Percentiles rank a stretch among this genome's conserved stretches.
Conservation (phyloP, 1,284 basidiomycete genomes). For the Melanopsichium pennsylvanicum region DNA sequence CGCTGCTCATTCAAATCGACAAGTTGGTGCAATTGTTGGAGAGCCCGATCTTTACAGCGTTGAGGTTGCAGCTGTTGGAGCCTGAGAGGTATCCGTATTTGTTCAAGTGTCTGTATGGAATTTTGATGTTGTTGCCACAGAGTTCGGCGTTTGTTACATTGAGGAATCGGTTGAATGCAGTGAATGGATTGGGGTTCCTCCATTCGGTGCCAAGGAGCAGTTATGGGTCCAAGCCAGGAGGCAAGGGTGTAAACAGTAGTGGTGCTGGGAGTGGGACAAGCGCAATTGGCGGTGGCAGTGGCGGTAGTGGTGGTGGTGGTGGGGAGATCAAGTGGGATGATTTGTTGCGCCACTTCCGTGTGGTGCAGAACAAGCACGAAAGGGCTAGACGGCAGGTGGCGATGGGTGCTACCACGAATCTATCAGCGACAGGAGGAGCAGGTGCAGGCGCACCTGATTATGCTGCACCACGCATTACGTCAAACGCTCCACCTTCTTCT, state of each 20-base stretch:
- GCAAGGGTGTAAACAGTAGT: conserved; percentile 5
- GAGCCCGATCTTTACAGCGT: conserved; percentile 95
- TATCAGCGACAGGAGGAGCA: too few species aligned
- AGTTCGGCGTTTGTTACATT: conserved; percentile 95
- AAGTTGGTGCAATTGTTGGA: conserved; percentile 98
- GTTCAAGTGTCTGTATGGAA: conserved; percentile 96
- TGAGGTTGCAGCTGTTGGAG: conserved; percentile 95
- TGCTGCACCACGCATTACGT: conserved; percentile 16
- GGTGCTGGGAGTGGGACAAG: conserved; percentile 30
- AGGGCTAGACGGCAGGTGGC: conserved; percentile 37
- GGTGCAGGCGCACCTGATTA: too few species aligned
- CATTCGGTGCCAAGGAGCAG: conserved; percentile 78
- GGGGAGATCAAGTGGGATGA: conserved; percentile 61
- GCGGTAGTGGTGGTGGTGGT: conserved; percentile 8
- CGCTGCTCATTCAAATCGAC: conserved; percentile 93
- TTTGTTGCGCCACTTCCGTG: conserved; percentile 58
- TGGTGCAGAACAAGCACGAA: conserved; percentile 62
- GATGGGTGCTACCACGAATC: conserved; percentile 5
- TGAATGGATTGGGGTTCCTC: conserved; percentile 91
- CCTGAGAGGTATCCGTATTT: conserved; percentile 95
- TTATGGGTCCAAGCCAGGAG: conserved; percentile 6
- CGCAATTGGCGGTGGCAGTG: background rate
- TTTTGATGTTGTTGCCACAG: conserved; percentile 96
- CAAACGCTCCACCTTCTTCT: conserved; percentile 1
- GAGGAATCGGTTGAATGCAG: conserved; percentile 89